Evolutionary conservation across 441 rosid species (phyloP), one percentile per base, ranked within the genome.

Genomic region (Pelargonium australe): DNA sequence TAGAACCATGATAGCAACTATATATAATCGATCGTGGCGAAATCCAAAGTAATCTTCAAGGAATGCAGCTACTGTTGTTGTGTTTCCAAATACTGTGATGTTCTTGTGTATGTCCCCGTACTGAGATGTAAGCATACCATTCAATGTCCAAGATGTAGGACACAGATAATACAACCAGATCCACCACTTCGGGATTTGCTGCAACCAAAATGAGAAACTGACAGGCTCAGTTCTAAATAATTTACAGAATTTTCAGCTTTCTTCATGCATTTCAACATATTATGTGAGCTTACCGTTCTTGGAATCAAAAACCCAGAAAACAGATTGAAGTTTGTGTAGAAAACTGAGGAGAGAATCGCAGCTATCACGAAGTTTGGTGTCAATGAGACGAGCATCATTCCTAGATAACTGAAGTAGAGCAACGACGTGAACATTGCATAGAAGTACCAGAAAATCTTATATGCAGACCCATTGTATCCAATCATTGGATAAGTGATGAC

Each of bases 151-250:
- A 0, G 87, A 82, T 1, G 84, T 79, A 6, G 89, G 89, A 19
- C 65, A 77, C 20, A 82, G 9, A 66, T 82, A 80, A 68, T 82
- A 83, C 31, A 76, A 51, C 91, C 89, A 87, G 7, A 83, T 68
- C 89, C 91, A 85, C 87, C 86, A 85, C 49, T 75, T 78, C 0
- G 85, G 91, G 53, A 85, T 78, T 80, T 81, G 72, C 89, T 85
- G 85, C 78, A 78, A 5, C 68, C 58, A 69, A 19, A 44, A 49
- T 13, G 49, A 16, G 19, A 47, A 51, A 31, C 55, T 14, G 45
- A 11, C 44, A 47, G 5, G 19, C 25, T 44, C 1, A 23, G 5
- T 43, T 62, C 14, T 2, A 7, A 44, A 10, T 61, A 16, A 6
- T 14, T 20, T 20, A 20, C 1, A 23, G 9, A 20, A 2, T 7